A percentile compares a stretch with the other conserved stretches of the same genome.
These are phyloP conservation scores for Leccinum solheimii DNA, from an alignment of 1,284 basidiomycete species.

Conservation along the genomic window DNA sequence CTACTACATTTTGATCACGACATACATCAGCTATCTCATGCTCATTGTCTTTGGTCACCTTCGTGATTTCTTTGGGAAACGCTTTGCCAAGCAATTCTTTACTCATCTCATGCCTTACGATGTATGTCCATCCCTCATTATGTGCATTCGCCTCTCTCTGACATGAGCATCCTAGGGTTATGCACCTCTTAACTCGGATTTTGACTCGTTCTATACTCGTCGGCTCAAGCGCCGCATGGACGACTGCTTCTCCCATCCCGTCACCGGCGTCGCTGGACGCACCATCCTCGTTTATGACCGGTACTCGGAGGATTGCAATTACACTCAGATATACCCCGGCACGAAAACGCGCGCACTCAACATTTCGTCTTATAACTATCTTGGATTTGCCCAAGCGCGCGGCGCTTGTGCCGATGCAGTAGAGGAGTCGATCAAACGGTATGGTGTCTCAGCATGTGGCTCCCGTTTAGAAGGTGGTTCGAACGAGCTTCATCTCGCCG, in stretches of 20 bases:
- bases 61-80: conserved; percentile 94
- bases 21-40: conserved; percentile 88
- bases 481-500: conserved; percentile 79
- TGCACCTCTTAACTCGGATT: conserved; percentile 96
- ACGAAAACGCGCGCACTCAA: conserved; percentile 88
- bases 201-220: conserved; percentile 99
- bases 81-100: conserved; percentile 72
- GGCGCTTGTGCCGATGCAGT: conserved; percentile 95
- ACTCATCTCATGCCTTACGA: conserved; percentile 80
- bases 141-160: conserved; percentile 1
- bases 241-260: conserved; percentile 93
- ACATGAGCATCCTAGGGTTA: conserved; percentile 65
- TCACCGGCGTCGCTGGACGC: conserved; percentile 94
- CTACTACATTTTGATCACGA: conserved; percentile 89
- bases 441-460: conserved; percentile 80
- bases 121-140: conserved; percentile 49
- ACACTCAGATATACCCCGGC: conserved; percentile 79
- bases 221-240: conserved; percentile 93
- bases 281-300: conserved; percentile 90
- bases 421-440: conserved; percentile 75
- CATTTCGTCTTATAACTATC: conserved; percentile 98
- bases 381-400: conserved; percentile 94
- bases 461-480: conserved; percentile 82
- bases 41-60: conserved; percentile 91
- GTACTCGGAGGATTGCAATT: conserved; percentile 79